Percentiles rank a stretch among this genome's conserved stretches.
phyloP scores from a whole-genome alignment of 1,284 basidiomycete genomes.

The Puccinia horiana region DNA sequence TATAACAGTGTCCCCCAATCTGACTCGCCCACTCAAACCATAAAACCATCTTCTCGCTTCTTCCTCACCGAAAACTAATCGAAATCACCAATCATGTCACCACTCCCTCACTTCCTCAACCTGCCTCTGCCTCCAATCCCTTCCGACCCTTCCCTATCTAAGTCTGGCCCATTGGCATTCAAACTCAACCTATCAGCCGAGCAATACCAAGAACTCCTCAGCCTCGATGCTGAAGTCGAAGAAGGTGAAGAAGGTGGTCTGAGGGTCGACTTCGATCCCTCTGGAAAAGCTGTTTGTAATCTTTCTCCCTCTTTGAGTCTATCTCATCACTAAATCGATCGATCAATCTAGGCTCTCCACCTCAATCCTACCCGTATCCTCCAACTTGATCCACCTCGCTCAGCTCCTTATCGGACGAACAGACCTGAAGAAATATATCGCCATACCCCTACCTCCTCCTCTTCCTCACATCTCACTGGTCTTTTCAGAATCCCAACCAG shows the following conservation, averaged over 20 bases:
- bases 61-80: neutral
- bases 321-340: neutral
- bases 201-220: conserved; percentile 35
- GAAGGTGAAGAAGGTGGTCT: conserved; percentile 47
- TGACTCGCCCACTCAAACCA: neutral
- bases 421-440: conserved; percentile 45
- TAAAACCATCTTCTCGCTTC: neutral
- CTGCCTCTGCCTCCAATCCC: conserved; percentile 37
- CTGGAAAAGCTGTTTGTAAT: conserved; percentile 40
- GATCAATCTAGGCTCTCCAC: conserved; percentile 28
- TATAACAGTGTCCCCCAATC: no score
- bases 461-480: conserved; percentile 22
- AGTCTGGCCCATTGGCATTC: conserved; percentile 31
- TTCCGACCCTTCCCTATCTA: neutral
- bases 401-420: conserved; percentile 25
- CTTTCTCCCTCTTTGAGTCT: neutral
- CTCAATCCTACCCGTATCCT: conserved; percentile 27
- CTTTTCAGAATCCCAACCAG: conserved; percentile 38
- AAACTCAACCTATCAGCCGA: conserved; percentile 43
- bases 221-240: conserved; percentile 40
- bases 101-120: conserved; percentile 46
- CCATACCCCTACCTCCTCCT: conserved; percentile 9
- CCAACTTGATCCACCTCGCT: conserved; percentile 36
- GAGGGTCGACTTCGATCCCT: conserved; percentile 35
- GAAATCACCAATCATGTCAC: neutral